phyloP scores from a whole-genome alignment of 345 rosid genomes.

The Eutrema yunnanense region DNA sequence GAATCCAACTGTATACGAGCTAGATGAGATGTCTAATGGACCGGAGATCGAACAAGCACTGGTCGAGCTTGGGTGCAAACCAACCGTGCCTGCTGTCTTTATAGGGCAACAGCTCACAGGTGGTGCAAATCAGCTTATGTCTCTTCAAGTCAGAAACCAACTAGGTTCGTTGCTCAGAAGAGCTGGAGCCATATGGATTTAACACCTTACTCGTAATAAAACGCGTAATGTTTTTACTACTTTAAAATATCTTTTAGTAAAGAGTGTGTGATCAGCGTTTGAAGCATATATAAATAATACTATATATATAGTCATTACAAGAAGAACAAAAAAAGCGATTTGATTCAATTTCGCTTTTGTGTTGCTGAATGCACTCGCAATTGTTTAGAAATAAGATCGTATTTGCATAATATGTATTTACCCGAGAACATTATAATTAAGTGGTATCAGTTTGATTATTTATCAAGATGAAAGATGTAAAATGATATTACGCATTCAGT shows the following conservation, averaged over 20 bases:
- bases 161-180: conserved; percentile 53
- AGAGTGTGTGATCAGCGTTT: conserved; percentile 10
- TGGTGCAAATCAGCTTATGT: conserved; percentile 66
- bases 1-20: conserved; percentile 26
- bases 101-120: conserved; percentile 70
- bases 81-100: conserved; percentile 69
- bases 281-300: background rate
- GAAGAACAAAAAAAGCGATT: background rate
- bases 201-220: conserved; percentile 7
- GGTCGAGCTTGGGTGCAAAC: conserved; percentile 50
- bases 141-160: conserved; percentile 62
- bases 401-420: background rate
- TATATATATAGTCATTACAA: background rate
- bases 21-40: conserved; percentile 41
- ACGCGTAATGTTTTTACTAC: background rate
- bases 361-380: conserved; percentile 4
- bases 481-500: too few relatives aligned
- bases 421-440: background rate
- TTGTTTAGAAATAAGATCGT: conserved; percentile 1
- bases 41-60: conserved; percentile 50
- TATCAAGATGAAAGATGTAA: too few relatives aligned
- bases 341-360: conserved; percentile 4
- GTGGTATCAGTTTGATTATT: background rate
- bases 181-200: conserved; percentile 89
- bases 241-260: conserved; percentile 2